phyloP scores from a whole-genome alignment of 1,139 yeast species.

The Tardiomyces blankii region DNA sequence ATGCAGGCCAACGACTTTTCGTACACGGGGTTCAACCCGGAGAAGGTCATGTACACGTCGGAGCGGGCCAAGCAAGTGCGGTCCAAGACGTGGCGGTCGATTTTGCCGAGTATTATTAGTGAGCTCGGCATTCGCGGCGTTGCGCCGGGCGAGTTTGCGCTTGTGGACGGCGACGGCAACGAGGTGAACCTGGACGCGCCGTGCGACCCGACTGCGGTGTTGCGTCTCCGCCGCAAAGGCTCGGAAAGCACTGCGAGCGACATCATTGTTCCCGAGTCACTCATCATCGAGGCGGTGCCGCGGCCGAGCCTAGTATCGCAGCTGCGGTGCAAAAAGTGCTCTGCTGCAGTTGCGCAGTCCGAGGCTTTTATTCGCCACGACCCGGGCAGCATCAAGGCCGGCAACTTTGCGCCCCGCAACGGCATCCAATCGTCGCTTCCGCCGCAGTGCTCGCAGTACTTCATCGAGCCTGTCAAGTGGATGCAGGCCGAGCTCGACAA shows the following conservation, averaged over 20 bases:
- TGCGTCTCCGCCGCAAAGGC: background rate
- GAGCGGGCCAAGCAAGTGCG: background rate
- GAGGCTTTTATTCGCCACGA: constrained; percentile 20
- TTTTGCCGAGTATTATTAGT: background rate
- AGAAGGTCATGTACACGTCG: background rate
- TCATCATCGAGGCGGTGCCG: background rate
- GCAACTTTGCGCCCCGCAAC: constrained; percentile 13
- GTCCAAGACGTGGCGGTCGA: background rate
- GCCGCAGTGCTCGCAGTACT: constrained; percentile 76
- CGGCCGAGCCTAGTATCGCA: constrained; percentile 18
- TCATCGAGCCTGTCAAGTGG: constrained; percentile 83
- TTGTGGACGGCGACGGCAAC: background rate
- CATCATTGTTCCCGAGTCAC: background rate
- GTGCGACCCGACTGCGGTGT: background rate
- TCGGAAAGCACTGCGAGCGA: background rate
- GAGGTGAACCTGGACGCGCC: background rate
- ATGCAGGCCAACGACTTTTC: constrained; percentile 22
- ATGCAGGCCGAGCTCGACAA: constrained; percentile 66
- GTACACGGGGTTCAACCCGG: background rate
- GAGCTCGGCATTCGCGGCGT: background rate
- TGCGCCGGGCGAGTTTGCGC: background rate
- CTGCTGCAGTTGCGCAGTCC: constrained; percentile 35
- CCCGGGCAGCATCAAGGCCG: constrained; percentile 6
- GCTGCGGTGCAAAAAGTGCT: constrained; percentile 59
- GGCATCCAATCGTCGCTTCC: constrained; percentile 37